phyloP scores from a whole-genome alignment of 441 rosid genomes.

The Gossypium gossypioides region DNA sequence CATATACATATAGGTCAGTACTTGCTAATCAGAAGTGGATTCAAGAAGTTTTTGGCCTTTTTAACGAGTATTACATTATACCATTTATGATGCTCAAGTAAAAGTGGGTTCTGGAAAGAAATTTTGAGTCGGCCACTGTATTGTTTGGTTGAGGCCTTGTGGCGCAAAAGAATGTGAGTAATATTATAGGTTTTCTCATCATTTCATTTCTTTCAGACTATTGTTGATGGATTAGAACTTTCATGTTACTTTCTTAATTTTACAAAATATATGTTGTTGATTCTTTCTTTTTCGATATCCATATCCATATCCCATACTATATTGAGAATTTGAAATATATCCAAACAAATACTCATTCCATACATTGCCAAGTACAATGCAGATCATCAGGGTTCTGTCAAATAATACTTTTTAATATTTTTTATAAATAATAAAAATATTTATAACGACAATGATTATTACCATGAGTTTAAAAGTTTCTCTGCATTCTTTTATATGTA shows the following conservation, averaged over 20 bases:
- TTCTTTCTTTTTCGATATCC: too few species aligned
- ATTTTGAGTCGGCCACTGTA: not conserved
- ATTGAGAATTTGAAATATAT: too few species aligned
- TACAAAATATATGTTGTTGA: too few species aligned
- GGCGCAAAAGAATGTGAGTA: not conserved
- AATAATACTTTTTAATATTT: not conserved
- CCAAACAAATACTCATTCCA: not conserved
- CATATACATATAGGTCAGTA: not conserved
- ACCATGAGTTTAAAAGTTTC: not conserved
- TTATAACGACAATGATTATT: not conserved
- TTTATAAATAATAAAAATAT: not conserved
- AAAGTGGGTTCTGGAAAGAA: not conserved
- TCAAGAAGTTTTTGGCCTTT: slow-evolving; percentile 1
- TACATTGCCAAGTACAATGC: not conserved
- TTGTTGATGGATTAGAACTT: not conserved
- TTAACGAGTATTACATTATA: not conserved
- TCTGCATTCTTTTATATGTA: not conserved
- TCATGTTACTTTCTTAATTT: not conserved
- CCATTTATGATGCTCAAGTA: not conserved
- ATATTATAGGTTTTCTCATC: not conserved
- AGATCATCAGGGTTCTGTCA: not conserved
- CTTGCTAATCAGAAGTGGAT: not conserved
- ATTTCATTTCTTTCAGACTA: not conserved
- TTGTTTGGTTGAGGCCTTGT: not conserved
- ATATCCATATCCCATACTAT: too few species aligned